These are phyloP conservation scores for Gymnopilus dilepis DNA, from an alignment of 768 basidiomycete genomes.

Conservation along the genomic window DNA sequence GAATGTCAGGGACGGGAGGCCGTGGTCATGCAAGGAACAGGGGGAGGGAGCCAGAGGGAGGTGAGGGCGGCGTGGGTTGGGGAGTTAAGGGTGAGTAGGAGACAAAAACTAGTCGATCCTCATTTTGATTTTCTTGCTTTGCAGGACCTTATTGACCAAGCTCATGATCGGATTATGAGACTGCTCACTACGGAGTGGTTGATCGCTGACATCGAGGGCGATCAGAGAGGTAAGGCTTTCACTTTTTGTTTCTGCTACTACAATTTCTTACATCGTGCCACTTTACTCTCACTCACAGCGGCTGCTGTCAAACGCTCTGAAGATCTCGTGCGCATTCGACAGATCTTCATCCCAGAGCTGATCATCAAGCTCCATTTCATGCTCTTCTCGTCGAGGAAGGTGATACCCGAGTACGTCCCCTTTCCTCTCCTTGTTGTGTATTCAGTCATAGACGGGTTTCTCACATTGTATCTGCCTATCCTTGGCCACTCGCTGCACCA, in stretches of 20 bases:
- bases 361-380: constrained; percentile 83
- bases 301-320: constrained; percentile 39
- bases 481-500: no score
- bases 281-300: no score
- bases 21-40: constrained; percentile 36
- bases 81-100: constrained; percentile 68
- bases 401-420: constrained; percentile 65
- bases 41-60: constrained; percentile 66
- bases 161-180: constrained; percentile 67
- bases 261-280: not conserved
- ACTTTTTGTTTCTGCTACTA: not conserved
- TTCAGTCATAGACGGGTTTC: not conserved
- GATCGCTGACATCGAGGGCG: constrained; percentile 55
- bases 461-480: not conserved
- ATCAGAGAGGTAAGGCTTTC: constrained; percentile 34
- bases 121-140: not conserved
- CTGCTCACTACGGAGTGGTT: constrained; percentile 83
- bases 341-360: constrained; percentile 89
- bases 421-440: not conserved
- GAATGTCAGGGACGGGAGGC: constrained; percentile 62
- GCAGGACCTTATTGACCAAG: constrained; percentile 66
- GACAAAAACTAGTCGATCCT: no score
- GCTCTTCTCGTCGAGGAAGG: constrained; percentile 64
- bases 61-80: constrained; percentile 62
- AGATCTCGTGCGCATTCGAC: constrained; percentile 82